Evolutionary conservation across 495 filamentous ascomycete species (phyloP).

Genomic region (Delitschia confertaspora): DNA sequence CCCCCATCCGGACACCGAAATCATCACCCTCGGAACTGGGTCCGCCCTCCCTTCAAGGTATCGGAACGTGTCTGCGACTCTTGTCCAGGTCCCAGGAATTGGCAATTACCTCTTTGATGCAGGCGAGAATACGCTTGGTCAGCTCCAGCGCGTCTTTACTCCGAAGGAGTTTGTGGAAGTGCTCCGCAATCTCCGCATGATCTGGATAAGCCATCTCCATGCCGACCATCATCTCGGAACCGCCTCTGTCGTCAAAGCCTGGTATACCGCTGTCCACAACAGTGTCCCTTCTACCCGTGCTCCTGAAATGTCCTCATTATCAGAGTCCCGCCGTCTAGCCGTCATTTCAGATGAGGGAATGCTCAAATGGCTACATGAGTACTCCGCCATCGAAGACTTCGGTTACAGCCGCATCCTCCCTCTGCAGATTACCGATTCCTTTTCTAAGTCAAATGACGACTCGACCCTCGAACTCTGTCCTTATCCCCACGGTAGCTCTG

Average conservation of each 20-base stretch:
- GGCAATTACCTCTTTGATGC: slow-evolving; percentile 84
- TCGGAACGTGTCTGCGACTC: slow-evolving; percentile 84
- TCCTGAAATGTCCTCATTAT: neutral
- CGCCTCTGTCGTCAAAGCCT: slow-evolving; percentile 65
- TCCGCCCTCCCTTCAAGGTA: slow-evolving; percentile 84
- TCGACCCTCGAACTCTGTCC: neutral
- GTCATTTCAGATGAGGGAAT: slow-evolving; percentile 57
- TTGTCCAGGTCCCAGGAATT: slow-evolving; percentile 71
- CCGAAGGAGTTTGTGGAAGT: slow-evolving; percentile 55
- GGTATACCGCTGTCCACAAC: slow-evolving; percentile 47
- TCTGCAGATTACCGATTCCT: slow-evolving; percentile 29
- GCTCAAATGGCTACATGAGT: slow-evolving; percentile 67
- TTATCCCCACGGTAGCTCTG: neutral
- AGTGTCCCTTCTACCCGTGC: slow-evolving; percentile 11
- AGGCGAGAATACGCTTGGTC: slow-evolving; percentile 90
- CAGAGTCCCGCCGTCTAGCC: slow-evolving; percentile 42
- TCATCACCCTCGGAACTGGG: slow-evolving; percentile 83
- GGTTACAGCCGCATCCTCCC: slow-evolving; percentile 55
- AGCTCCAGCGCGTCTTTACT: slow-evolving; percentile 65
- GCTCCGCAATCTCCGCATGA: slow-evolving; percentile 65
- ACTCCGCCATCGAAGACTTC: slow-evolving; percentile 64
- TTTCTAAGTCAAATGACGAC: neutral
- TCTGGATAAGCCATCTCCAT: slow-evolving; percentile 94
- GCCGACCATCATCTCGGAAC: slow-evolving; percentile 94
- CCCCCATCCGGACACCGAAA: slow-evolving; percentile 63